These are phyloP conservation scores for Lentinus tigrinus DNA, from an alignment of 768 basidiomycete species.

Conservation along the genomic window DNA sequence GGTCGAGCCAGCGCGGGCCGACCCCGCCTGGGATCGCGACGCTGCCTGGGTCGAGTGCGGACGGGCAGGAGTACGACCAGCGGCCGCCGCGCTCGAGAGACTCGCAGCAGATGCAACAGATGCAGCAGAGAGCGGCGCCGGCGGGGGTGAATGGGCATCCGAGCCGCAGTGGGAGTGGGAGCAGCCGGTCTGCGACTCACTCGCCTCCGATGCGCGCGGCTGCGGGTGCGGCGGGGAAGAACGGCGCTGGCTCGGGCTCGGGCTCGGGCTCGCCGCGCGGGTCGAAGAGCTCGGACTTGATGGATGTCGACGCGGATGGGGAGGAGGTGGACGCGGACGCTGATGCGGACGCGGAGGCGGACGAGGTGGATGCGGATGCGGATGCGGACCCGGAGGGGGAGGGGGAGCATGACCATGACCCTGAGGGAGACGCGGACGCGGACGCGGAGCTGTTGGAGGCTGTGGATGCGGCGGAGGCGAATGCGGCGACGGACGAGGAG, in stretches of 20 bases:
- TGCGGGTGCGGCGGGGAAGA: not conserved
- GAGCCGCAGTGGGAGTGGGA: constrained; percentile 1
- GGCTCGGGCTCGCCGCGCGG: constrained; percentile 16
- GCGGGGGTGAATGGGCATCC: constrained; percentile 1
- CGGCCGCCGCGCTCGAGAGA: not conserved
- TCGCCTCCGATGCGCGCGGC: constrained; percentile 1
- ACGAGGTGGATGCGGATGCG: constrained; percentile 33
- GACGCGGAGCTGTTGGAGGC: constrained; percentile 37
- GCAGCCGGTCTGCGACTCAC: constrained; percentile 12
- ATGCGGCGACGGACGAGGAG: constrained; percentile 25
- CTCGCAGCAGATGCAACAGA: not conserved
- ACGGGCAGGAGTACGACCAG: constrained; percentile 26
- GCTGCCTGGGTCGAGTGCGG: constrained; percentile 20
- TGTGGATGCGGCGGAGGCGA: constrained; percentile 40
- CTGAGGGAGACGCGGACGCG: constrained; percentile 31
- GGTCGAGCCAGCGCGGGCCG: constrained; percentile 10
- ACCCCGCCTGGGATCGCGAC: constrained; percentile 28
- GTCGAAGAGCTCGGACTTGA: constrained; percentile 14
- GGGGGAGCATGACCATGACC: constrained; percentile 34
- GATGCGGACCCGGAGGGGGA: constrained; percentile 32
- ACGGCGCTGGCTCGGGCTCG: not conserved
- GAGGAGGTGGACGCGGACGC: constrained; percentile 13
- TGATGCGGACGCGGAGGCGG: not conserved
- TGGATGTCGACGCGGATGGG: constrained; percentile 16
- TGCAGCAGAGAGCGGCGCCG: not conserved